A percentile compares a stretch with the other conserved stretches of the same genome.
Evolutionary conservation across 176 grass and related monocot genomes (phyloP).

Genomic region (Calamus simplicifolius): DNA sequence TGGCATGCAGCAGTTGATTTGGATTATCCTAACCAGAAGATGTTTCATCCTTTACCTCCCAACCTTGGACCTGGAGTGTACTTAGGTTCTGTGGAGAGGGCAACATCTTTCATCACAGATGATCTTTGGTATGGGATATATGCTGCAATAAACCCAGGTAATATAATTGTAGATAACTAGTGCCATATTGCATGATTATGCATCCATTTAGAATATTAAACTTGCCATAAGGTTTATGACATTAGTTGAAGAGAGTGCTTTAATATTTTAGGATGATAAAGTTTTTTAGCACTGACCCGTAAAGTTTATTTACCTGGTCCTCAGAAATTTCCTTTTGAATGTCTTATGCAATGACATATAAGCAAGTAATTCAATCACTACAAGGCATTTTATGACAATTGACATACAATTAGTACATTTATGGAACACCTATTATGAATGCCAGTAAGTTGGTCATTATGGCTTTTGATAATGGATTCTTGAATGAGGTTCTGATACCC

Average conservation of each 20-base stretch:
- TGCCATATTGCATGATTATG: neutral
- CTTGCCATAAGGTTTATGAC: neutral
- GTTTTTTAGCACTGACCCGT: too few species aligned
- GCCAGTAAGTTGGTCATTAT: too few species aligned
- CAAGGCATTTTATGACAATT: too few species aligned
- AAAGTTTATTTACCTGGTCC: too few species aligned
- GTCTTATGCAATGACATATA: too few species aligned
- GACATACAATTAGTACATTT: too few species aligned
- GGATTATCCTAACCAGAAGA: conserved; percentile 98
- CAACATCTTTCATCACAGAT: conserved; percentile 94
- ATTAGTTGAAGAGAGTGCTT: too few species aligned
- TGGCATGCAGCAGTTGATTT: conserved; percentile 90
- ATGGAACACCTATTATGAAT: too few species aligned
- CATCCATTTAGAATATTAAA: conserved; percentile 1
- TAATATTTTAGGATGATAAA: too few species aligned
- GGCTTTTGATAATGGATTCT: too few species aligned
- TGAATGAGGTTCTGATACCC: conserved; percentile 29
- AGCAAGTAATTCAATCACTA: too few species aligned
- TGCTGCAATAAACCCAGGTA: conserved; percentile 97
- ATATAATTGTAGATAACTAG: conserved; percentile 16
- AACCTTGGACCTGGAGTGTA: conserved; percentile 99
- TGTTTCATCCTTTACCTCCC: conserved; percentile 95
- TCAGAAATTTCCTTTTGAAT: too few species aligned
- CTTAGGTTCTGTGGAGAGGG: conserved; percentile 91
- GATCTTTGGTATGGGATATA: conserved; percentile 99